Conservation (phyloP, 2,329 filamentous ascomycete genomes). For the Corniculantispora saksenae region DNA sequence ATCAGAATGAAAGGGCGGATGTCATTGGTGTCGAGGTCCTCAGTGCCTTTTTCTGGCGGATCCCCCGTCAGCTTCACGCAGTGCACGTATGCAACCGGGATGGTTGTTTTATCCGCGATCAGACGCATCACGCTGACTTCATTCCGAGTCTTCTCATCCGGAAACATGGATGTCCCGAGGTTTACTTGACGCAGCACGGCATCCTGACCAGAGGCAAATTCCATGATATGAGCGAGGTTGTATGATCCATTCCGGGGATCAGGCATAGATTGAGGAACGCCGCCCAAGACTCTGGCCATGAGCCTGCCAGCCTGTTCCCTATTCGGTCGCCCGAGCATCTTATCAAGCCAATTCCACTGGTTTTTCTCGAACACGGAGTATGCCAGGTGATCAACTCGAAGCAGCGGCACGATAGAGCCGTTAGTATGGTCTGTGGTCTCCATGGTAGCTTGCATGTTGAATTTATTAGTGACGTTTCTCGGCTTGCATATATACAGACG, state of each 20-base stretch:
- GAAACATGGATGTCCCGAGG: neutral
- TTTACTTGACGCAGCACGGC: slow-evolving; percentile 2
- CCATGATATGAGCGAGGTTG: neutral
- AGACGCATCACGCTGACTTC: slow-evolving; percentile 6
- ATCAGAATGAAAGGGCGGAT: neutral
- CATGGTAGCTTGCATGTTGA: no score
- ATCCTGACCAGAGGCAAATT: neutral
- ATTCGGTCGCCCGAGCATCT: neutral
- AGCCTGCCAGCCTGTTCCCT: neutral
- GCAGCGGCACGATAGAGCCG: no score
- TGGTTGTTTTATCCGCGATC: neutral
- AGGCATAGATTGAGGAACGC: neutral
- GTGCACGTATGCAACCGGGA: neutral
- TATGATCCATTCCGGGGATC: neutral
- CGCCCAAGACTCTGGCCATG: neutral
- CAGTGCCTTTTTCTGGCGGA: neutral
- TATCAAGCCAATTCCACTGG: slow-evolving; percentile 3
- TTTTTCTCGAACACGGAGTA: neutral
- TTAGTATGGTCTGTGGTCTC: no score
- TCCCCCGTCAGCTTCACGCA: slow-evolving; percentile 1
- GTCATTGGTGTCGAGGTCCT: neutral
- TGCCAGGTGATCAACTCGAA: no score
- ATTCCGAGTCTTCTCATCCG: neutral
- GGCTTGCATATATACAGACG: no score
- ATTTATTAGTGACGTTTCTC: no score